phyloP scores from a whole-genome alignment of 1,284 basidiomycete species.

The Cryptococcus wingfieldii region DNA sequence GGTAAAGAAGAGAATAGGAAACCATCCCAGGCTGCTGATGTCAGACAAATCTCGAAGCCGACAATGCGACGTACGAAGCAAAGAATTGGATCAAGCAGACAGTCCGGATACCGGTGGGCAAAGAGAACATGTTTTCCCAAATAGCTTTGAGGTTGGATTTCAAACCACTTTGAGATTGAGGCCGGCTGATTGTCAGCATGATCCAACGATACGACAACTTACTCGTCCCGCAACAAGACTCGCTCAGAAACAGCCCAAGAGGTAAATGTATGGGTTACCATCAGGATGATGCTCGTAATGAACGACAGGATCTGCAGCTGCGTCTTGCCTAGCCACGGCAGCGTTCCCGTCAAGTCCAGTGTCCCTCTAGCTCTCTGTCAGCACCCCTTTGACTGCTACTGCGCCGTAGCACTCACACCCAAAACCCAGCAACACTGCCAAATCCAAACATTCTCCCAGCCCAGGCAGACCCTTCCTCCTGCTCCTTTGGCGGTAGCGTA shows the following conservation, averaged over 20 bases:
- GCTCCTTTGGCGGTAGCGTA: constrained; percentile 58
- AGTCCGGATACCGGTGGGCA: constrained; percentile 71
- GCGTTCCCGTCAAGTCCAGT: constrained; percentile 60
- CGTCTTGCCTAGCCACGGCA: constrained; percentile 65
- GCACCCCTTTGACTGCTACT: not conserved
- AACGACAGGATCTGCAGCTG: constrained; percentile 69
- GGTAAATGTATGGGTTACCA: constrained; percentile 54
- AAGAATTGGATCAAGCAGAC: constrained; percentile 81
- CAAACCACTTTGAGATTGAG: constrained; percentile 35
- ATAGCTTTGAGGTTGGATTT: constrained; percentile 51
- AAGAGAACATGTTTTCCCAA: constrained; percentile 61
- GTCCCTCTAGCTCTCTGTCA: constrained; percentile 55
- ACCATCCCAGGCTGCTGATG: constrained; percentile 71
- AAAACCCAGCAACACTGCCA: constrained; percentile 79
- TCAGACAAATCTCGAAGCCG: constrained; percentile 2
- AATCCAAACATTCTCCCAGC: constrained; percentile 81
- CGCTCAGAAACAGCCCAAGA: constrained; percentile 68
- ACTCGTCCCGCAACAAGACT: constrained; percentile 59
- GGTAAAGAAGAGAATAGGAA: constrained; percentile 82
- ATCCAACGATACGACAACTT: constrained; percentile 12
- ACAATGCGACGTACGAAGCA: constrained; percentile 54
- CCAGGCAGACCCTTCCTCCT: constrained; percentile 90
- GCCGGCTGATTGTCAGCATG: constrained; percentile 29
- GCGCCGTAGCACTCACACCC: constrained; percentile 58
- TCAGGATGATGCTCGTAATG: constrained; percentile 51